Conservation (phyloP, 2,329 filamentous ascomycete genomes). For the Stemphylium lycopersici region DNA sequence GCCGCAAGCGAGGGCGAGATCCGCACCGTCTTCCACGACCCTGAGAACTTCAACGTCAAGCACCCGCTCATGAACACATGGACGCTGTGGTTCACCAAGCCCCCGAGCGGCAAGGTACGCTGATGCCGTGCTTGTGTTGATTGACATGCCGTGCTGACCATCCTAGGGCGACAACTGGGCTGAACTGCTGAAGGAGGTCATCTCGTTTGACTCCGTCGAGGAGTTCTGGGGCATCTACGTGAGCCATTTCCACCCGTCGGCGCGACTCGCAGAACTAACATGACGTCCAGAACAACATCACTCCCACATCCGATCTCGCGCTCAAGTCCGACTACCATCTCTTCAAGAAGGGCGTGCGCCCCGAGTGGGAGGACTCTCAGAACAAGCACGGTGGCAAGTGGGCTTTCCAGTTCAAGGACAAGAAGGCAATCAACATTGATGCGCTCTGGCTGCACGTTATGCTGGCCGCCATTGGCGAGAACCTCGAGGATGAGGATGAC, state of each 20-base stretch:
- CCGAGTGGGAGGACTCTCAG: slow-evolving; percentile 97
- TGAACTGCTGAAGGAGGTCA: slow-evolving; percentile 96
- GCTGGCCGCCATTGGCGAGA: slow-evolving; percentile 96
- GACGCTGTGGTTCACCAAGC: slow-evolving; percentile 99
- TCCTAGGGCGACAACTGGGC: slow-evolving; percentile 95
- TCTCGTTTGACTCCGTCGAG: slow-evolving; percentile 97
- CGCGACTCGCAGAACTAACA: slow-evolving; percentile 18
- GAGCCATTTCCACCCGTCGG: slow-evolving; percentile 52
- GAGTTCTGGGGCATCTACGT: slow-evolving; percentile 99
- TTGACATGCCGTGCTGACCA: slow-evolving; percentile 20
- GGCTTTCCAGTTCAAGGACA: slow-evolving; percentile 98
- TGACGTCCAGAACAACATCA: slow-evolving; percentile 88
- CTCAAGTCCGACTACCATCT: slow-evolving; percentile 99
- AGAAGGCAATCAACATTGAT: slow-evolving; percentile 88
- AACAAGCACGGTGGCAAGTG: slow-evolving; percentile 99
- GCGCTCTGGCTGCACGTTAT: slow-evolving; percentile 97
- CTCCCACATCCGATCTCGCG: slow-evolving; percentile 90
- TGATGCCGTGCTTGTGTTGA: neutral
- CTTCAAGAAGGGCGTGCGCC: slow-evolving; percentile 96
- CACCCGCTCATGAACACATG: slow-evolving; percentile 96
- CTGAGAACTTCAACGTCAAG: slow-evolving; percentile 99
- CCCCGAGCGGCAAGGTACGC: slow-evolving; percentile 87
- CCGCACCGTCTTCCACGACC: slow-evolving; percentile 96
- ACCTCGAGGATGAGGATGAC: slow-evolving; percentile 90
- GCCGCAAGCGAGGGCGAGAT: slow-evolving; percentile 61